Evolutionary conservation across 2,329 filamentous ascomycete species (phyloP).

Genomic region (Talaromyces funiculosus): DNA sequence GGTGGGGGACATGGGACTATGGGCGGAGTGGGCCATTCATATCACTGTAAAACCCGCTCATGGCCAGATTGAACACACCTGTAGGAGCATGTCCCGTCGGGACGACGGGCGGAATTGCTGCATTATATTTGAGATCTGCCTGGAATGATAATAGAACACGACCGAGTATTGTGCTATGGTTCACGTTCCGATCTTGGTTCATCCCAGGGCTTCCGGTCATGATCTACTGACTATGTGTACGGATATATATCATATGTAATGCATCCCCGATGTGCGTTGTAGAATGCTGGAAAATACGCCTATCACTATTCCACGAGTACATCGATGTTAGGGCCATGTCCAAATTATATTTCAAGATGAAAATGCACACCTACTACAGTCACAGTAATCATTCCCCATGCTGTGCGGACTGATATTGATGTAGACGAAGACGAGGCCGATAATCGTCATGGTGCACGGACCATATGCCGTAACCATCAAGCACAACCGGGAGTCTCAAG

Average conservation of each 20-base stretch:
- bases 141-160: background rate
- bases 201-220: background rate
- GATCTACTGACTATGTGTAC: background rate
- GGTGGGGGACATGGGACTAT: conserved; percentile 14
- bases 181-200: background rate
- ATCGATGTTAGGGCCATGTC: background rate
- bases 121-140: background rate
- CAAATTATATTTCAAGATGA: background rate
- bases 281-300: background rate
- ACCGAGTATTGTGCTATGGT: background rate
- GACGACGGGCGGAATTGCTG: background rate
- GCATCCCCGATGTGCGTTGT: background rate
- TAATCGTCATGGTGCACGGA: conserved; percentile 9
- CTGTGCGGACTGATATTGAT: background rate
- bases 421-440: background rate
- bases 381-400: background rate
- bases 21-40: conserved; percentile 9
- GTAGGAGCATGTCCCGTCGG: no score
- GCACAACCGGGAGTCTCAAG: background rate
- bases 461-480: background rate
- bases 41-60: conserved; percentile 1
- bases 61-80: no score
- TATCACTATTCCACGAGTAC: background rate
- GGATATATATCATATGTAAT: background rate
- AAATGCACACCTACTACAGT: background rate